Evolutionary conservation across 208 protist genomes (phyloP).

Genomic region (Wallacemonas rigidus): DNA sequence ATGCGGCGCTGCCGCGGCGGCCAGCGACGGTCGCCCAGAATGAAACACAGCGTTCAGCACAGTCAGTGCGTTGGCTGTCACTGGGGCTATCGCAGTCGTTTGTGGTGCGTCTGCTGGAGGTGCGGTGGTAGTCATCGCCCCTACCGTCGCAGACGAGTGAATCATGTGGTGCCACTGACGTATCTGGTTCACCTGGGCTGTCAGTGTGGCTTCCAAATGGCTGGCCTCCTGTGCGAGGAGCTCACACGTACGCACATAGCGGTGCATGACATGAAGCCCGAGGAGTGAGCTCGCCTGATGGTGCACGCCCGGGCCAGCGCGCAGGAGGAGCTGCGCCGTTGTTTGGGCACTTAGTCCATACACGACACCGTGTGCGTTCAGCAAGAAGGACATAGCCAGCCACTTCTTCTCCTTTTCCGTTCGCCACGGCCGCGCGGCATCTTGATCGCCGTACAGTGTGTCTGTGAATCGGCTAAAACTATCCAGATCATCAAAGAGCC

Average conservation of each 20-base stretch:
- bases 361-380: slow-evolving; percentile 33
- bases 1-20: slow-evolving; percentile 38
- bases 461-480: slow-evolving; percentile 26
- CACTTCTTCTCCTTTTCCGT: slow-evolving; percentile 11
- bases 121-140: not conserved
- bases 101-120: no score
- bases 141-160: not conserved
- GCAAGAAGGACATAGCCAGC: slow-evolving; percentile 21
- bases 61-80: not conserved
- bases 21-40: not conserved
- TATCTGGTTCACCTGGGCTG: not conserved
- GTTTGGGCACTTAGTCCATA: slow-evolving; percentile 61
- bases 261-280: slow-evolving; percentile 66
- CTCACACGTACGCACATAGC: slow-evolving; percentile 68
- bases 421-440: not conserved
- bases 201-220: slow-evolving; percentile 19
- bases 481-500: slow-evolving; percentile 9
- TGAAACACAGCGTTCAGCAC: not conserved
- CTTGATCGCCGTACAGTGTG: slow-evolving; percentile 5
- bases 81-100: no score
- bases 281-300: slow-evolving; percentile 72
- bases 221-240: slow-evolving; percentile 38
- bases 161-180: not conserved
- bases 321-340: slow-evolving; percentile 70
- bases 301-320: slow-evolving; percentile 56